Evolutionary conservation across 2,329 filamentous ascomycete genomes (phyloP).

Genomic region (Neofusicoccum sp.): DNA sequence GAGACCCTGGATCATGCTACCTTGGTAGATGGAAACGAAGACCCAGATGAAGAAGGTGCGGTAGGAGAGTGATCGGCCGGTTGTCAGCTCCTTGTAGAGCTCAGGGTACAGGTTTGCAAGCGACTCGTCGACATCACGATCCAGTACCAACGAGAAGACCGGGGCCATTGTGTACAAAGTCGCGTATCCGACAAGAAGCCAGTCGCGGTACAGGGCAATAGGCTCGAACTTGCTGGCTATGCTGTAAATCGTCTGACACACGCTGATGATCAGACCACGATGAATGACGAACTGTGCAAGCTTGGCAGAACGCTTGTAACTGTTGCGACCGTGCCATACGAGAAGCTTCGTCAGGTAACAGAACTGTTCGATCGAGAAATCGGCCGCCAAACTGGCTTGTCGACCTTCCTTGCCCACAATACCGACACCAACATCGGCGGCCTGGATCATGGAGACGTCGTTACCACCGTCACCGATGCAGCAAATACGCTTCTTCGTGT

Average conservation of each 20-base stretch:
- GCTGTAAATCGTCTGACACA: slow-evolving; percentile 96
- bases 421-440: slow-evolving; percentile 93
- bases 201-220: slow-evolving; percentile 91
- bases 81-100: slow-evolving; percentile 94
- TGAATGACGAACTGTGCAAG: slow-evolving; percentile 98
- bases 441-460: slow-evolving; percentile 98
- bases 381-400: slow-evolving; percentile 90
- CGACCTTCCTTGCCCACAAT: slow-evolving; percentile 97
- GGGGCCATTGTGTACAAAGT: slow-evolving; percentile 93
- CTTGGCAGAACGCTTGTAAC: slow-evolving; percentile 93
- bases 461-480: slow-evolving; percentile 98
- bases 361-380: slow-evolving; percentile 96
- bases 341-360: slow-evolving; percentile 91
- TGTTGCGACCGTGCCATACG: slow-evolving; percentile 98
- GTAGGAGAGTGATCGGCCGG: slow-evolving; percentile 82
- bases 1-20: slow-evolving; percentile 91
- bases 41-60: slow-evolving; percentile 97
- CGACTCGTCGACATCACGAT: slow-evolving; percentile 91
- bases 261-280: slow-evolving; percentile 87
- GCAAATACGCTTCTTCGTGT: slow-evolving; percentile 92
- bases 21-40: slow-evolving; percentile 90
- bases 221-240: slow-evolving; percentile 91
- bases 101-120: slow-evolving; percentile 95
- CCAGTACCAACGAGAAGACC: slow-evolving; percentile 88
- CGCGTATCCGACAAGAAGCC: slow-evolving; percentile 94